These are phyloP conservation scores for Elsinoe fawcettii DNA, from an alignment of 2,329 filamentous ascomycete species.

Conservation along the genomic window DNA sequence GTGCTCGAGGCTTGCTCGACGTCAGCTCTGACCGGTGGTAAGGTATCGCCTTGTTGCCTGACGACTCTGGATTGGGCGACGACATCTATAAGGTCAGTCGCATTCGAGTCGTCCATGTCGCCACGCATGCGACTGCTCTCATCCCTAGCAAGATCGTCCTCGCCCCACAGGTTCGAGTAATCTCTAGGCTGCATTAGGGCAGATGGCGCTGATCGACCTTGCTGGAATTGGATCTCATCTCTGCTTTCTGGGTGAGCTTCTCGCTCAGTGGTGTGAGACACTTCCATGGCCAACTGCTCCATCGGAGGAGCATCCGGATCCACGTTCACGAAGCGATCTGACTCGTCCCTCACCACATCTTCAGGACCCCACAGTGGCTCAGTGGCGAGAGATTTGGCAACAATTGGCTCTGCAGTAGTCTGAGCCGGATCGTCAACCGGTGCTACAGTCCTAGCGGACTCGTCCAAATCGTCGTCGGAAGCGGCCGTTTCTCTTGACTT, in stretches of 20 bases:
- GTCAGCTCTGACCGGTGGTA: not conserved
- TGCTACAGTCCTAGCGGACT: not conserved
- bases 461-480: not conserved
- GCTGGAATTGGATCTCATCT: not conserved
- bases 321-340: not conserved
- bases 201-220: not conserved
- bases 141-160: not conserved
- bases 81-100: not conserved
- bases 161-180: not conserved
- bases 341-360: constrained; percentile 29
- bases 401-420: not conserved
- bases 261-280: not conserved
- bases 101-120: not conserved
- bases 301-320: not conserved
- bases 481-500: not conserved
- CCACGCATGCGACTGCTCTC: constrained; percentile 4
- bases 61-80: not conserved
- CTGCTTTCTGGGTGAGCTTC: not conserved
- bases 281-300: not conserved
- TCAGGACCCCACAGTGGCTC: constrained; percentile 26
- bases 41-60: not conserved
- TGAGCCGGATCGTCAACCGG: not conserved
- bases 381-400: not conserved
- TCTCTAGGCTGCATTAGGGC: not conserved
- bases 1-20: not conserved